These are phyloP conservation scores for Tuber microsphaerosporum DNA, from an alignment of 495 filamentous ascomycete species.

Conservation along the genomic window DNA sequence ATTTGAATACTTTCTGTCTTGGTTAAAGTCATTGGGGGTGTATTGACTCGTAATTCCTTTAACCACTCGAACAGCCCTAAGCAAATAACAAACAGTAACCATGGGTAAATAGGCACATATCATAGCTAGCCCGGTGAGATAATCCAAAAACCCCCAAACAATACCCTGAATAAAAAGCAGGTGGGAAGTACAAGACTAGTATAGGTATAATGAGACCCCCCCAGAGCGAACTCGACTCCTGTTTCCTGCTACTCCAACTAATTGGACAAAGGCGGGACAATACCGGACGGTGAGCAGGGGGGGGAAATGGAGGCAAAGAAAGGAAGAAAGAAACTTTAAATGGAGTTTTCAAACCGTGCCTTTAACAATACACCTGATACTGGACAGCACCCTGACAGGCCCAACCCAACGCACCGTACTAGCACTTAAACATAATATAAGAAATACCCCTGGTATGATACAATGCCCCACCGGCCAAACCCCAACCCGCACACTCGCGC, in stretches of 20 bases:
- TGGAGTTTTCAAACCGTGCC: not conserved
- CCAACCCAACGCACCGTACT: constrained; percentile 12
- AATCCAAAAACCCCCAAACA: not conserved
- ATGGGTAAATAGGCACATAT: not conserved
- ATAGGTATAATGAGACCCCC: not conserved
- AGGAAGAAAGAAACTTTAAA: constrained; percentile 9
- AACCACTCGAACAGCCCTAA: not conserved
- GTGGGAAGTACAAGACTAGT: not conserved
- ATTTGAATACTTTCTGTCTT: not conserved
- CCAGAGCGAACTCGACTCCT: not conserved
- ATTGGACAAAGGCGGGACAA: not conserved
- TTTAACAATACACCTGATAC: constrained; percentile 20
- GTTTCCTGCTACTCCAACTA: not conserved
- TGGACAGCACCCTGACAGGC: constrained; percentile 12
- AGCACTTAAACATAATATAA: constrained; percentile 22
- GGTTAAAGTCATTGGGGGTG: not conserved
- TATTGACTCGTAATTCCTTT: not conserved
- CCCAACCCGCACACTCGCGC: constrained; percentile 8
- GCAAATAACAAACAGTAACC: not conserved
- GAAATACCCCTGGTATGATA: constrained; percentile 17
- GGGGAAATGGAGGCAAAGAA: not conserved
- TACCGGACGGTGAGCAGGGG: not conserved
- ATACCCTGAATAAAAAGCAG: not conserved
- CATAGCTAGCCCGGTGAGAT: not conserved
- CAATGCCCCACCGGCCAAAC: constrained; percentile 14